Conservation (phyloP, 2,329 filamentous ascomycete genomes). For the Elsinoe australis region DNA sequence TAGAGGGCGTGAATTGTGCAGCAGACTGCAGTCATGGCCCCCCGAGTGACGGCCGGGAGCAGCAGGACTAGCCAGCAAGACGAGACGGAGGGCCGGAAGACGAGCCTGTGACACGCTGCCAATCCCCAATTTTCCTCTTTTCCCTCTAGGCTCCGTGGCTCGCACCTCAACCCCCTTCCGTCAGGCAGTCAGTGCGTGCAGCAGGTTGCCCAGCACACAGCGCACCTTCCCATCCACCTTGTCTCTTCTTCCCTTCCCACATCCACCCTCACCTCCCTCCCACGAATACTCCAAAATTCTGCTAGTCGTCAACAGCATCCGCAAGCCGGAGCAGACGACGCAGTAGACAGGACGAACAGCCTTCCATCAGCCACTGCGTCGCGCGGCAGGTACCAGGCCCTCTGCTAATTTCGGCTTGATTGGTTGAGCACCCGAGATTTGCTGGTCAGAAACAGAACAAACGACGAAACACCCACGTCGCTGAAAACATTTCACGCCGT, state of each 20-base stretch:
- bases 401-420: conserved; percentile 12
- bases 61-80: neutral
- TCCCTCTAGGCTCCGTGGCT: neutral
- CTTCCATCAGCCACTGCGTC: neutral
- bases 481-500: conserved; percentile 6
- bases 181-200: neutral
- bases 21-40: neutral
- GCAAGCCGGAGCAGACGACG: conserved; percentile 10
- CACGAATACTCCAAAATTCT: neutral
- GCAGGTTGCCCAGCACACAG: neutral
- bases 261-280: neutral
- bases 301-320: conserved; percentile 8
- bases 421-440: conserved; percentile 3
- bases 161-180: neutral
- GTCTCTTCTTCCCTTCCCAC: neutral
- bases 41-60: neutral
- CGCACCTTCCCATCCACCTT: conserved; percentile 1
- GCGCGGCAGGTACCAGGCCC: conserved; percentile 11
- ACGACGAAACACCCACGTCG: neutral
- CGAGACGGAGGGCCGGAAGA: neutral
- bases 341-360: neutral
- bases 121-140: neutral
- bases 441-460: conserved; percentile 12
- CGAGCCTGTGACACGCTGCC: neutral
- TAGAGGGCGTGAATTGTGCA: neutral